These are phyloP conservation scores for Eudorina sp. DNA, from an alignment of 139 green algal genomes.

Conservation along the genomic window DNA sequence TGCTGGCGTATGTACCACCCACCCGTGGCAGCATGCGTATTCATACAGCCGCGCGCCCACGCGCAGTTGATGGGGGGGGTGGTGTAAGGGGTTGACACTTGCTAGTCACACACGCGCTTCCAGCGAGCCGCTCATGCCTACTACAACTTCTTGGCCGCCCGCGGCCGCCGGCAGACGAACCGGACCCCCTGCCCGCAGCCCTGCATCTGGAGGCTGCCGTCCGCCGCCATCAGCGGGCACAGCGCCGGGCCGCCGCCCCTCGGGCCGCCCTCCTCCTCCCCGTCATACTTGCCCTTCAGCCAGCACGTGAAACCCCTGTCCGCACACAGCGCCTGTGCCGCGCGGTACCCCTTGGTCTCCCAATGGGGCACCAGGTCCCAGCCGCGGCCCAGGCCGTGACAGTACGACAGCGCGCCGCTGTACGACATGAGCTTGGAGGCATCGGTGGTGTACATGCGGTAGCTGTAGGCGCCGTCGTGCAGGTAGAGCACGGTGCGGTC, in stretches of 20 bases:
- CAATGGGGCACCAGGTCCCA: slow-evolving; percentile 34
- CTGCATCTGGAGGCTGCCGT: slow-evolving; percentile 8
- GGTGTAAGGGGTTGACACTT: too few species aligned
- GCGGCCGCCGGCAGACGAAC: slow-evolving; percentile 38
- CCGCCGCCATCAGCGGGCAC: slow-evolving; percentile 8
- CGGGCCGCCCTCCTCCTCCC: too few species aligned
- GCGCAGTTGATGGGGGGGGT: too few species aligned
- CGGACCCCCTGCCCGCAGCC: slow-evolving; percentile 21
- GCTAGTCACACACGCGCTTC: too few species aligned
- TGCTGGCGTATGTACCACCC: too few species aligned
- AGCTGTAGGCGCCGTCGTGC: not conserved
- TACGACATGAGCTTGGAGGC: not conserved
- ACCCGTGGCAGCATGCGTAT: too few species aligned
- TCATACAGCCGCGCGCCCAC: too few species aligned
- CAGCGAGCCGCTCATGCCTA: too few species aligned
- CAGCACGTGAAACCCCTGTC: slow-evolving; percentile 23
- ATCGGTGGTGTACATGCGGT: slow-evolving; percentile 25
- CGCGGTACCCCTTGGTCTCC: not conserved
- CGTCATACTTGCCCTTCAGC: not conserved
- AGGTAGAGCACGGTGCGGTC: slow-evolving; percentile 23
- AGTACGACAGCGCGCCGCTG: not conserved
- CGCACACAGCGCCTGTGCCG: not conserved
- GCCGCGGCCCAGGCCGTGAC: not conserved
- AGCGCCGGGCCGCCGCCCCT: too few species aligned
- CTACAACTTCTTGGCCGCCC: too few species aligned